These are phyloP conservation scores for Plantago elongata DNA, from an alignment of 257 asterid species.

Conservation along the genomic window DNA sequence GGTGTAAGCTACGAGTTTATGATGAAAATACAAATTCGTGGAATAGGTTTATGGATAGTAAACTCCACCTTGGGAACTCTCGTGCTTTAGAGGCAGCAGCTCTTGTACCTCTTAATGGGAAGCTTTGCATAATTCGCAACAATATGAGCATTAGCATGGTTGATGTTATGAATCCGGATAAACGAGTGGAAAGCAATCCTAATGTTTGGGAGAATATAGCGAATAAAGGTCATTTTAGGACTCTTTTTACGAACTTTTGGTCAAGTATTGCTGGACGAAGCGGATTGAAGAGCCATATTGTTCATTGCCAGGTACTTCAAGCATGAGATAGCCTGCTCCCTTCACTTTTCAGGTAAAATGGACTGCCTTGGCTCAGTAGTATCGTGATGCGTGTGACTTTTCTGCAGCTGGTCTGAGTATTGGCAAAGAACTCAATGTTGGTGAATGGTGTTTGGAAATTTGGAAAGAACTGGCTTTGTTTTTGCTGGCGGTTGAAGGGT, in stretches of 20 bases:
- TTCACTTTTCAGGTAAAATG: neutral
- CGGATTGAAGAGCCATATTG: conserved; percentile 61
- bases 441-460: neutral
- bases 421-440: neutral
- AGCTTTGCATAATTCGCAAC: conserved; percentile 56
- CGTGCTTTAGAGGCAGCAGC: conserved; percentile 60
- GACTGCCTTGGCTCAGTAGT: neutral
- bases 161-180: conserved; percentile 39
- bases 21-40: conserved; percentile 45
- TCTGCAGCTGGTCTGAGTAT: neutral
- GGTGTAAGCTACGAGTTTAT: conserved; percentile 48
- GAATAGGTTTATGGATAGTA: conserved; percentile 56
- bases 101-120: conserved; percentile 50
- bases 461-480: neutral
- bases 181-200: conserved; percentile 39
- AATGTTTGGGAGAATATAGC: conserved; percentile 50
- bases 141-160: conserved; percentile 63
- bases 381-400: conserved; percentile 1
- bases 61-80: conserved; percentile 50
- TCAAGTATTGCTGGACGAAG: conserved; percentile 60
- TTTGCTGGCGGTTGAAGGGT: conserved; percentile 1
- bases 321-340: conserved; percentile 24
- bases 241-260: conserved; percentile 49
- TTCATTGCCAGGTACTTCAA: conserved; percentile 63
- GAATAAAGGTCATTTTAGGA: conserved; percentile 43